Evolutionary conservation across 345 rosid genomes (phyloP).

Genomic region (Cardamine occulta): DNA sequence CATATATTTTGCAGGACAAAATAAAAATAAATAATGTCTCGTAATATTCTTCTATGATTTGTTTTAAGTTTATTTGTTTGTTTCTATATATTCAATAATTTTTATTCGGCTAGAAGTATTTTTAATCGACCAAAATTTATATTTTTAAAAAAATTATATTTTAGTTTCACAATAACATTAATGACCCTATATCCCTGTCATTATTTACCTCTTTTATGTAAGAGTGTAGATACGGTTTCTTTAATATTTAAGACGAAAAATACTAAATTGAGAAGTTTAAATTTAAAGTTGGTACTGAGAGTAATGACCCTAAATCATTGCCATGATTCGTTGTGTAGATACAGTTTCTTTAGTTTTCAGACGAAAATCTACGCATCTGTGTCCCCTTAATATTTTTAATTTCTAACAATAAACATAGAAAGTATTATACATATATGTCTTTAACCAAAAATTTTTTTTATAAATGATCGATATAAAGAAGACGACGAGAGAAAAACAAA

Average conservation of each 20-base stretch:
- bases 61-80: not conserved
- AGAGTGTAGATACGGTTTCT: not conserved
- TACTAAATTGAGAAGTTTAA: not conserved
- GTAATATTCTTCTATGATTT: slow-evolving; percentile 1
- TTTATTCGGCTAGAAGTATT: not conserved
- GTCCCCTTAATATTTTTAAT: not conserved
- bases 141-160: slow-evolving; percentile 6
- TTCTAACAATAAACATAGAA: not conserved
- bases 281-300: not conserved
- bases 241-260: not conserved
- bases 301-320: slow-evolving; percentile 20
- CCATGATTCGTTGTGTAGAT: not conserved
- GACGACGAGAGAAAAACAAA: slow-evolving; percentile 24
- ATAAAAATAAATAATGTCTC: not conserved
- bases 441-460: no score
- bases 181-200: not conserved
- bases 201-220: not conserved
- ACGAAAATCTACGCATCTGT: not conserved
- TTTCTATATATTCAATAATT: not conserved
- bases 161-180: slow-evolving; percentile 16
- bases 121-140: not conserved
- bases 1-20: not conserved
- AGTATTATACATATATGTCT: not conserved
- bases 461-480: not conserved
- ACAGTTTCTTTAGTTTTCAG: slow-evolving; percentile 11